These are phyloP conservation scores for Corrigiola litoralis DNA, from an alignment of 179 eudicot genomes.

Conservation along the genomic window DNA sequence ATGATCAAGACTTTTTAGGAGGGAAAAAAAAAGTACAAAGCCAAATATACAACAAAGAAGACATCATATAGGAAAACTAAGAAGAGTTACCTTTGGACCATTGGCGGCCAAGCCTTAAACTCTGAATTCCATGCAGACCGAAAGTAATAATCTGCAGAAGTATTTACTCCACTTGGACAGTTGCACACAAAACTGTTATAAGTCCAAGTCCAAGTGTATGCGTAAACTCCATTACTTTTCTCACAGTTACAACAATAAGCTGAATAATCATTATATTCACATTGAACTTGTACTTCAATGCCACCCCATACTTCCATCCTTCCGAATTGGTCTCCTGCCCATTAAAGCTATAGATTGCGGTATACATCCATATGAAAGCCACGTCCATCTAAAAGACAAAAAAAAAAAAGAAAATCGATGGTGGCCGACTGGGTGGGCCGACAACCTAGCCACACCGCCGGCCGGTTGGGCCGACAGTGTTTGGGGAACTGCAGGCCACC, in stretches of 20 bases:
- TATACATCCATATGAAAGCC: constrained; percentile 75
- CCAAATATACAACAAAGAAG: background rate
- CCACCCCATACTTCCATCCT: constrained; percentile 78
- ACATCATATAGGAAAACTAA: background rate
- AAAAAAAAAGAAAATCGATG: too few species aligned
- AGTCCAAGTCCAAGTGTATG: constrained; percentile 36
- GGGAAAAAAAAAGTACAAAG: background rate
- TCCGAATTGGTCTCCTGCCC: constrained; percentile 47
- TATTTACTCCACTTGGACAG: constrained; percentile 64
- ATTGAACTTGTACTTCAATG: constrained; percentile 70
- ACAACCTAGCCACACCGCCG: too few species aligned
- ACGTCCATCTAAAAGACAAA: too few species aligned
- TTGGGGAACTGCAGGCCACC: too few species aligned
- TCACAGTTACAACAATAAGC: constrained; percentile 58
- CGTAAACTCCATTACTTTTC: constrained; percentile 78
- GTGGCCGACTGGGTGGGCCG: too few species aligned
- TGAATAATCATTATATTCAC: constrained; percentile 65
- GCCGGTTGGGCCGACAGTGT: too few species aligned
- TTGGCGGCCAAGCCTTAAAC: constrained; percentile 30
- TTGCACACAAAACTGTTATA: constrained; percentile 57
- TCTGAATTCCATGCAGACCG: constrained; percentile 53
- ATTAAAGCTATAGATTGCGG: constrained; percentile 59
- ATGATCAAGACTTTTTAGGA: background rate
- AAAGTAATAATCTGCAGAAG: constrained; percentile 58
- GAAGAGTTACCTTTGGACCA: constrained; percentile 29